Evolutionary conservation across 2,329 filamentous ascomycete species (phyloP), one percentile per base, ranked within the genome.

Genomic region (Colletotrichum neosansevieriae): DNA sequence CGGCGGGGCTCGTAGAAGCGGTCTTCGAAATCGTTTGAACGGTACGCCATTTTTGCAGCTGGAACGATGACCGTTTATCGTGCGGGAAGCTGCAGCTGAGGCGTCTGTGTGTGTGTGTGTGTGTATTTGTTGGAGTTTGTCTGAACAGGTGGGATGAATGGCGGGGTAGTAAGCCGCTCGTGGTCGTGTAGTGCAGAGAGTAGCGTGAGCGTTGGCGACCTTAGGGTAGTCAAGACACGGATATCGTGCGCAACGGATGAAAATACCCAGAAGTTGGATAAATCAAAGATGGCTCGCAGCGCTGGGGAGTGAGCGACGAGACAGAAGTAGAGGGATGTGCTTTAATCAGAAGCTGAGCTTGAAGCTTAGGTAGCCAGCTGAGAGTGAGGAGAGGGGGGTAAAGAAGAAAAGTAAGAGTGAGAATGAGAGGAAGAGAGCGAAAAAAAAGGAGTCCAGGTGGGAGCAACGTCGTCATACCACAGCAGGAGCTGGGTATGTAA

Each of bases 1-100:
- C 73, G 59, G 53, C 77, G 58, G 69, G 71, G 62, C 71, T 76
- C 42, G 47, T 71, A 70, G 47, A 69, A 71, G 42, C 68, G 70
- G n/a, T 71, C 68, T 40, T 71, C 70, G 70, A 72, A 63, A 29
- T 70, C 64, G 69, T 54, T 59, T 12, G 67, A 56, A 3, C 69
- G 69, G 63, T 56, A 54, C 50, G 45, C 61, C 65, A 68, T 68
- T 42, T 65, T 59, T 58, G 9, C 29, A 45, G 36, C 6, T n/a
- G 42, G 24, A 50, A 38, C 13, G 47, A 32, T 17, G 17, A 45
- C 38, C 59, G 64, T 19, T 38, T 42, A 15, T 29, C 36, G 36
- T 47, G 50, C 36, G 63, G 50, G 53, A 38, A 53, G 15, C 29
- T 65, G 53, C 32, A 51, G 53, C 38, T 7, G 49, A 56, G 47